Conservation (phyloP, 306 rosid species). For the Casuarina equisetifolia region DNA sequence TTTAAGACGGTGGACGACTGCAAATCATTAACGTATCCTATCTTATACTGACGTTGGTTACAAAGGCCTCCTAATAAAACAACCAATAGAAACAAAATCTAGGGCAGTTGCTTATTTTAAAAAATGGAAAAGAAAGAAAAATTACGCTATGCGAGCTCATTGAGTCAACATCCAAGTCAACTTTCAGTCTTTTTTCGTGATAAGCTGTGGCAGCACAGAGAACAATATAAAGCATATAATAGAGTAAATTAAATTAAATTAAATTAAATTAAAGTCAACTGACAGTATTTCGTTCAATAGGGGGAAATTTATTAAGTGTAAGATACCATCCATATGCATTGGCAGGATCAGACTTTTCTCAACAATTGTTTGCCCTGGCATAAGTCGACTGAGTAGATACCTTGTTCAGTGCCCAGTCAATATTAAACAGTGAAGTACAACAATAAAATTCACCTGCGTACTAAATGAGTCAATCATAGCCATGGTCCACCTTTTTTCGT, state of each 20-base stretch:
- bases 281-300: neutral
- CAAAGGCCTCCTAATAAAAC: no score
- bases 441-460: neutral
- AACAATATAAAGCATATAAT: neutral
- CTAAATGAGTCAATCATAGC: conserved; percentile 3
- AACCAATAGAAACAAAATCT: no score
- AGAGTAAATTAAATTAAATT: neutral
- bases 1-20: no score
- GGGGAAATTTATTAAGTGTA: no score
- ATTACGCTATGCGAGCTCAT: no score
- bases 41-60: no score
- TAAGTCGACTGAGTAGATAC: neutral
- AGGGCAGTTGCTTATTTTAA: no score
- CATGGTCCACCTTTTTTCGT: neutral
- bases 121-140: no score
- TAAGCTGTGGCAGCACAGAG: no score
- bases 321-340: neutral
- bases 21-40: no score
- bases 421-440: neutral
- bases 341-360: neutral
- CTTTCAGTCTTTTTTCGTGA: no score
- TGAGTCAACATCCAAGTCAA: no score
- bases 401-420: neutral
- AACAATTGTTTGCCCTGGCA: neutral
- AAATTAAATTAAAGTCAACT: neutral